Evolutionary conservation across 2,329 filamentous ascomycete genomes (phyloP).

Genomic region (Fusarium siculi): DNA sequence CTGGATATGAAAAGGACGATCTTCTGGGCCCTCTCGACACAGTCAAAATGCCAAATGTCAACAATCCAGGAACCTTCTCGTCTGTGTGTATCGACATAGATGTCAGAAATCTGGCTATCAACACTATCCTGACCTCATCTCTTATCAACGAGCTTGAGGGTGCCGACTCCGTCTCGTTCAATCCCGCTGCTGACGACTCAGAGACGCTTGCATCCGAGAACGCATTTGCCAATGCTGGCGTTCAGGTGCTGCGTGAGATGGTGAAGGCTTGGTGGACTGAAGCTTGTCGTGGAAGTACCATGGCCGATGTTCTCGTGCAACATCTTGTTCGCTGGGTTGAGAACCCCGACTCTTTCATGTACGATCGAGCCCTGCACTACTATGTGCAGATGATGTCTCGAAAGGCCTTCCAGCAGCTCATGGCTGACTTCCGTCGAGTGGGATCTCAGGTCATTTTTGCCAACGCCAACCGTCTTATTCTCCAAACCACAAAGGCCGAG

Average conservation of each 20-base stretch:
- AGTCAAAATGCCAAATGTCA: constrained; percentile 91
- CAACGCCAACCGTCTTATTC: constrained; percentile 84
- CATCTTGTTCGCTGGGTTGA: constrained; percentile 98
- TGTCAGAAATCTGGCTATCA: constrained; percentile 94
- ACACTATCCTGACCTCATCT: constrained; percentile 95
- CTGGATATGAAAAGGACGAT: constrained; percentile 94
- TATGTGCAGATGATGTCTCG: constrained; percentile 99
- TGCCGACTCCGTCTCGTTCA: constrained; percentile 85
- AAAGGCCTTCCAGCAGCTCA: constrained; percentile 95
- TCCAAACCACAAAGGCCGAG: constrained; percentile 96
- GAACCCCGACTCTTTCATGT: constrained; percentile 91
- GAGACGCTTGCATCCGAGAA: constrained; percentile 81
- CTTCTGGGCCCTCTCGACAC: constrained; percentile 83
- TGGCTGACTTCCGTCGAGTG: constrained; percentile 95
- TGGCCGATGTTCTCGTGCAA: constrained; percentile 98
- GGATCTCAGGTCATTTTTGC: constrained; percentile 97
- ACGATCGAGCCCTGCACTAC: constrained; percentile 92
- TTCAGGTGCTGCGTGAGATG: constrained; percentile 94
- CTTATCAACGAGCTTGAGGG: constrained; percentile 97
- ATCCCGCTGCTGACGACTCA: constrained; percentile 59
- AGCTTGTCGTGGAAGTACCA: constrained; percentile 86
- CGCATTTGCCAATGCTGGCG: constrained; percentile 91
- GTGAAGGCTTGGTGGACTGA: constrained; percentile 99
- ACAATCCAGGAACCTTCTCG: constrained; percentile 92
- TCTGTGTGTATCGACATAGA: constrained; percentile 97